Evolutionary conservation across 768 basidiomycete genomes (phyloP), one percentile per base, ranked within the genome.

Genomic region (Boletus pseudopeckii): DNA sequence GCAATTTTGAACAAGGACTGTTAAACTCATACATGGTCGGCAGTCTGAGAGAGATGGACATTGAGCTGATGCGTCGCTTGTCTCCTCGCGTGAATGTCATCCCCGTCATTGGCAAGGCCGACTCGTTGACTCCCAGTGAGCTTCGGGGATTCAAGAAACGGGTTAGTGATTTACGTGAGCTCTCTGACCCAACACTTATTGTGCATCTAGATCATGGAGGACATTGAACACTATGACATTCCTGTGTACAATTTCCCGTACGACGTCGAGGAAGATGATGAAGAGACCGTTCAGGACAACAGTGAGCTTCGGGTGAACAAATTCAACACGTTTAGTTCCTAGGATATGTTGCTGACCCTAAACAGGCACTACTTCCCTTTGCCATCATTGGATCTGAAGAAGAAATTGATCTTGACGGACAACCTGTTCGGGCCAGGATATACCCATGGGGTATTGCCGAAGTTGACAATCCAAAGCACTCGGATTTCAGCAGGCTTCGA

Each of bases 231-330:
- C 77, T 98, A 98, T 66, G 88, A 89, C 60, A 98, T 99, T 62
- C 97, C 97, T 5, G 88, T 98, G 38, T 98, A 98, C 80, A 98
- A 98, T 77, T 99, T 99, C 81, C 97, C 97, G 0, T 99, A 98
- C 70, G 97, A 98, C 62, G 87, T 96, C 7, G 97, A 99, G 71
- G 97, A 99, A 72, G 97, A 99, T 67, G 97, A 99, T 67, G 95
- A 98, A 66, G 97, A 98, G 65, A 99, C 97, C 4, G 92, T 99
- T 55, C 86, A 88, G 64, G 97, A 99, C 71, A 99, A 98, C 75
- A 89, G 89, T 64, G 95, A 98, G 71, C 85, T 99, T 49, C 80
- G 96, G 49, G 92, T 91, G 66, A 56, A 82, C 71, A 33, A 36
- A 10, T n/a, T 47, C 48, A 48, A 48, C 18, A 33, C 11, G 44